Evolutionary conservation across 176 grass and related monocot genomes (phyloP), one percentile per base, ranked within the genome.

Genomic region (Pontederia paniculata): DNA sequence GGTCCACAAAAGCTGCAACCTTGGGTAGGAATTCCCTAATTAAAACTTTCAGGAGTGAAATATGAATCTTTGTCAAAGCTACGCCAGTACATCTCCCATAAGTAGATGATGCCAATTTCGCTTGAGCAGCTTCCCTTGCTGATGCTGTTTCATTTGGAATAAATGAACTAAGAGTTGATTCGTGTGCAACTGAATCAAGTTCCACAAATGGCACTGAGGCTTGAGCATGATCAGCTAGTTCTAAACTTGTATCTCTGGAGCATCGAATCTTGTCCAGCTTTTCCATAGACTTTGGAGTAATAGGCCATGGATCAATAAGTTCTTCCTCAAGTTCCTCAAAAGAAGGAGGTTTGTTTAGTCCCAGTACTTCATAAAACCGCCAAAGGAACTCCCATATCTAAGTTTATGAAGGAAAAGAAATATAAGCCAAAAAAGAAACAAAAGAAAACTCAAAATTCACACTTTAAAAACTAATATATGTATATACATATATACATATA

Each of bases 291-390:
- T 81, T 74, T 70, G 66, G 51, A 60, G 63, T 70, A 63, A 78
- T 44, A 70, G 86, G 93, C 93, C 93, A 98, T 25, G 86, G 86
- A 59, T 98, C 81, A 73, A 91, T 77, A 59, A 98, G 93, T 73
- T 98, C 93, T 74, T 90, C 77, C 79, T 91, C 85, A 50, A 98
- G 62, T 63, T 91, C 80, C 62, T 98, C 93, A 75, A 84, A 71
- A 48, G 80, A 82, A 68, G 93, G 93, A 78, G 79, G 66, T 79
- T 81, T 79, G 77, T 88, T 83, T 28, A 98, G 66, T 63, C 77
- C 83, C 31, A 98, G 55, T 44, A 81, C 69, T 57, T 91, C 93
- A 81, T 80, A 69, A 61, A 91, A 98, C 37, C 86, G 68, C 67
- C 70, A 77, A 44, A 91, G 57, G 73, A 91, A 91, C 48, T 91